These are phyloP conservation scores for Chlorencoelia australis DNA, from an alignment of 2,329 filamentous ascomycete species.

Conservation along the genomic window DNA sequence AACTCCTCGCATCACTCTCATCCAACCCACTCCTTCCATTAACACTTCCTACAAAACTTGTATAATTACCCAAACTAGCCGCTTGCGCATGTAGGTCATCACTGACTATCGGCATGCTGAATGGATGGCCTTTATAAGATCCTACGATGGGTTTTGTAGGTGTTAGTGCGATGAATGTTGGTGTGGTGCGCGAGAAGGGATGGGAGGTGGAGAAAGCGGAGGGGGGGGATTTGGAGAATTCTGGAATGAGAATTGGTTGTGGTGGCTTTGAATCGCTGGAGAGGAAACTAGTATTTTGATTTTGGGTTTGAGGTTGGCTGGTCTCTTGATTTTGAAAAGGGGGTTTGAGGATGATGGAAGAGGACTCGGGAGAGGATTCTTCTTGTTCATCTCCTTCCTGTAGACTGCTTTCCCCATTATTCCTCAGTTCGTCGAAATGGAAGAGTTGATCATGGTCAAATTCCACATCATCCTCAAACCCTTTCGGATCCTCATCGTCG, in stretches of 20 bases:
- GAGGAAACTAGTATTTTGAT: no score
- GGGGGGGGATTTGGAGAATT: conserved; percentile 9
- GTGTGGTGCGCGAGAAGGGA: not conserved
- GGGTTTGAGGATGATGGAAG: conserved; percentile 4
- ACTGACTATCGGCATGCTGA: conserved; percentile 42
- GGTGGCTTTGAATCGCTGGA: no score
- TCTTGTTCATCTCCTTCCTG: no score
- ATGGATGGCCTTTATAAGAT: conserved; percentile 43
- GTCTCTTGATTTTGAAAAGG: not conserved
- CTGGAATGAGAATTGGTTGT: no score
- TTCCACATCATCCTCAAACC: conserved; percentile 18
- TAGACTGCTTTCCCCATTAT: conserved; percentile 6
- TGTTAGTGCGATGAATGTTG: not conserved
- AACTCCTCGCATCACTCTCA: conserved; percentile 20
- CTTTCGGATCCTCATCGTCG: conserved; percentile 1
- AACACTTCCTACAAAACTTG: conserved; percentile 43
- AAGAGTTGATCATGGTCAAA: conserved; percentile 22
- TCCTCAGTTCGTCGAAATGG: conserved; percentile 22
- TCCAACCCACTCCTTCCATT: conserved; percentile 23
- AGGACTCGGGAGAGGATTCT: conserved; percentile 7
- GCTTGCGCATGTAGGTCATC: conserved; percentile 39
- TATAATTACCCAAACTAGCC: conserved; percentile 38
- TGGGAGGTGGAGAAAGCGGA: not conserved
- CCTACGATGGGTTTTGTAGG: conserved; percentile 28
- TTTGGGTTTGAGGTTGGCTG: conserved; percentile 11